Evolutionary conservation across 2,329 filamentous ascomycete species (phyloP).

Genomic region (Calonectria pseudoturangicola): DNA sequence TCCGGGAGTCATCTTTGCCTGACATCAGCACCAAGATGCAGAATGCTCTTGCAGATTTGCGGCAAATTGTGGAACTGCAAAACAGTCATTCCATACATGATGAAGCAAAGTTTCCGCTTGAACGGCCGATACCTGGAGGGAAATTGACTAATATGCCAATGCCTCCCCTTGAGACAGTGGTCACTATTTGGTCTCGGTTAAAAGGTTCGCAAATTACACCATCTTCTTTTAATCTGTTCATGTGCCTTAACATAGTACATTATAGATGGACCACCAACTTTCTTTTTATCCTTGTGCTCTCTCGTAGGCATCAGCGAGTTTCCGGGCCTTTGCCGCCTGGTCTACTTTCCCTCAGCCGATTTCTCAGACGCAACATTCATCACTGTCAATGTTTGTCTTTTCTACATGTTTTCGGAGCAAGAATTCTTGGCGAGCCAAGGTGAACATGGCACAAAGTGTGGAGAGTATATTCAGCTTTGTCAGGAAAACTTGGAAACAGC

Average conservation of each 20-base stretch:
- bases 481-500: conserved; percentile 70
- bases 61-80: conserved; percentile 72
- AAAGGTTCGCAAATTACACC: conserved; percentile 58
- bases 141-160: conserved; percentile 70
- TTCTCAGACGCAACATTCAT: conserved; percentile 70
- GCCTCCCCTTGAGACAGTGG: conserved; percentile 71
- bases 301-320: conserved; percentile 71
- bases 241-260: conserved; percentile 6
- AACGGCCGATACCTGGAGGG: conserved; percentile 66
- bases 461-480: conserved; percentile 63
- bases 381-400: conserved; percentile 69
- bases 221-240: neutral
- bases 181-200: conserved; percentile 67
- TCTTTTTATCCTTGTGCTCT: conserved; percentile 70
- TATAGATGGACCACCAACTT: conserved; percentile 66
- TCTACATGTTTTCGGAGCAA: conserved; percentile 70
- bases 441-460: conserved; percentile 59
- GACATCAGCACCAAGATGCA: conserved; percentile 70
- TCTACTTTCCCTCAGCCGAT: conserved; percentile 72
- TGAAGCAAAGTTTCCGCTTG: conserved; percentile 67
- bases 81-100: conserved; percentile 63
- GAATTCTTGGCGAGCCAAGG: conserved; percentile 60
- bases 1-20: conserved; percentile 67
- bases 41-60: conserved; percentile 70
- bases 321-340: conserved; percentile 67